Percentiles rank a stretch among this genome's conserved stretches.
Evolutionary conservation across 169 alveolate genomes (phyloP).

Genomic region (Plasmodium billcollinsi): DNA sequence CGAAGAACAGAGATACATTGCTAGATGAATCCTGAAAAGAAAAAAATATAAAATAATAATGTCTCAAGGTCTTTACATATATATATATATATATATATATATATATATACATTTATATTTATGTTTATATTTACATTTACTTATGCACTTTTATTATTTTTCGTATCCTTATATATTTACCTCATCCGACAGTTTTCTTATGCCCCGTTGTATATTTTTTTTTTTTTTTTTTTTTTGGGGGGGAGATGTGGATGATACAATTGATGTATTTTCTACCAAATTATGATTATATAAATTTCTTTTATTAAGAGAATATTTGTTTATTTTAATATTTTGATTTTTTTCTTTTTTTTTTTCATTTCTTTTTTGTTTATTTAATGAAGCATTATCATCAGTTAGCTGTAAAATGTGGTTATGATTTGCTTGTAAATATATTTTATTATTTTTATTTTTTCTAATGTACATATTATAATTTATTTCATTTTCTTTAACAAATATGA

Average conservation of each 20-base stretch:
- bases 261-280: too few relatives aligned
- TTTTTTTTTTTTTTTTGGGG: slow-evolving; percentile 20
- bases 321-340: background rate
- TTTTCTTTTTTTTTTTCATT: background rate
- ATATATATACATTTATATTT: too few relatives aligned
- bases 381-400: background rate
- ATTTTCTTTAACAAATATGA: slow-evolving; percentile 8
- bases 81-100: background rate
- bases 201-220: background rate
- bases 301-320: background rate
- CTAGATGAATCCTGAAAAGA: slow-evolving; percentile 47
- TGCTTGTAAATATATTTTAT: slow-evolving; percentile 1
- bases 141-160: background rate
- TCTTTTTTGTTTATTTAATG: background rate
- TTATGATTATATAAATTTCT: background rate
- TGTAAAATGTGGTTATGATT: background rate
- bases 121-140: background rate
- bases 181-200: background rate
- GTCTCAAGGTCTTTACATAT: too few relatives aligned
- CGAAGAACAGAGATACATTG: slow-evolving; percentile 47
- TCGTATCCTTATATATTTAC: too few relatives aligned
- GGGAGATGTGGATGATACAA: background rate
- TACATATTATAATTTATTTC: slow-evolving; percentile 31
- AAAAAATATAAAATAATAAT: background rate
- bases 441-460: slow-evolving; percentile 16